These are phyloP conservation scores for Phytophthora colocasiae DNA, from an alignment of 352 stramenopile species.

Conservation along the genomic window DNA sequence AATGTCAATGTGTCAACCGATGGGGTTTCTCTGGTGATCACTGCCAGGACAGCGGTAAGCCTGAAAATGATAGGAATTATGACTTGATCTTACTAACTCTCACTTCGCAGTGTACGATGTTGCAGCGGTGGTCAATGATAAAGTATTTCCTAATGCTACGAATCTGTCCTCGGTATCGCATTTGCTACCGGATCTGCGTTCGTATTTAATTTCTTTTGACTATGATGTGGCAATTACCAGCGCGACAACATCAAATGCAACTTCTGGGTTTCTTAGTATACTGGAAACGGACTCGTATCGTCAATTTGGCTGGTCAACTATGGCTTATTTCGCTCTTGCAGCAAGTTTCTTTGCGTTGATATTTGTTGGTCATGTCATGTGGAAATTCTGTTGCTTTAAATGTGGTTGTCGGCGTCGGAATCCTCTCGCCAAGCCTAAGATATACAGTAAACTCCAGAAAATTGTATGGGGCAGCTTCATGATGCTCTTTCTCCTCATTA, in stretches of 20 bases:
- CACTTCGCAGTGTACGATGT: constrained; percentile 61
- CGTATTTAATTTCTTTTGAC: constrained; percentile 53
- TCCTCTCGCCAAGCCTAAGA: constrained; percentile 47
- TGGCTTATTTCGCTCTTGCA: constrained; percentile 36
- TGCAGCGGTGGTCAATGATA: constrained; percentile 52
- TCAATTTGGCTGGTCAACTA: constrained; percentile 54
- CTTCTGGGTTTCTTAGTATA: constrained; percentile 25
- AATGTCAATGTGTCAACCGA: constrained; percentile 67
- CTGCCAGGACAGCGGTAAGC: constrained; percentile 66
- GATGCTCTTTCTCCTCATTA: constrained; percentile 38
- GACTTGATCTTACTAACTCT: not conserved
- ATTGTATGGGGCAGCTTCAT: constrained; percentile 47
- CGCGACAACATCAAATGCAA: not conserved
- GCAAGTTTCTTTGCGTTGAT: constrained; percentile 34
- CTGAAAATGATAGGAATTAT: not conserved
- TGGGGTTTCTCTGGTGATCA: constrained; percentile 77
- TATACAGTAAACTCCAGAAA: constrained; percentile 60
- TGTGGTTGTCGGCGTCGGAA: constrained; percentile 57
- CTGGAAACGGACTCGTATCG: constrained; percentile 47
- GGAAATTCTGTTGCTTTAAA: constrained; percentile 57
- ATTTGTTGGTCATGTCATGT: constrained; percentile 57
- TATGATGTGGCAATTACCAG: constrained; percentile 37
- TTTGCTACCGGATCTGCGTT: constrained; percentile 59
- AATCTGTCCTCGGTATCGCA: constrained; percentile 43
- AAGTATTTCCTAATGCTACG: constrained; percentile 43